Base-by-base conservation (phyloP, 495 filamentous ascomycete genomes). In the Lichina pygmaea region DNA sequence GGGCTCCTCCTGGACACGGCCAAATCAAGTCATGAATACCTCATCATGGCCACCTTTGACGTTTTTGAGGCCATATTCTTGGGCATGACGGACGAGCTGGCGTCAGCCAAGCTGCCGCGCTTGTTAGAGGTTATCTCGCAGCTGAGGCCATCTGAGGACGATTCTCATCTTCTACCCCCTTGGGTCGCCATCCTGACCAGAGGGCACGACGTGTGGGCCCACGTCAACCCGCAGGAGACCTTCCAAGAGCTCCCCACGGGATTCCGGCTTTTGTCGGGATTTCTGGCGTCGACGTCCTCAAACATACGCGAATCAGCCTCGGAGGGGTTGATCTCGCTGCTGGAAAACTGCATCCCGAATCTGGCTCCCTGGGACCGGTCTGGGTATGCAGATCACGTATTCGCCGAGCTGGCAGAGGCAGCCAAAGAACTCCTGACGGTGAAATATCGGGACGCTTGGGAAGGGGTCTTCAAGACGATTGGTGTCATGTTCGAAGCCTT, bases 41-140 rank as follows among this genome's bases (percentile, higher is more conserved):
- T 97, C 59, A 91, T 81, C 41, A 84, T 93, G 75, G 75, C 81
- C 15, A 84, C 86, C 3, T 94, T 97, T 54, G 86, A 92, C 50
- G 78, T 95, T 6, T 95, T 97, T 54, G 91, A 95, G 62, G 77
- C 85, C 53, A 85, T 95, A 15, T 95, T 97, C 50, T 75, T 75
- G 49, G 79, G 81, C 12, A 81, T 95, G 73, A 77, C 77, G 8
- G 78, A 84, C 52, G 82, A 89, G 45, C 68, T 81, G 40, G 75
- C 84, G 0, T 86, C 82, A 2, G 70, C 79, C 0, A 97, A 95
- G 60, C 68, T 97, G 9, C 86, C 91, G 11, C 71, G 77, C 47
- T 66, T 97, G 15, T 63, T 97, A 51, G 84, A 91, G 33, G 74
- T 73, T 13, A 92, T 97, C 51, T 72, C 73, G 24, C 84, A 95